Percentiles rank a stretch among this genome's conserved stretches.
phyloP scores from a whole-genome alignment of 2,329 filamentous ascomycete species.

The Lachnum nothofagi region DNA sequence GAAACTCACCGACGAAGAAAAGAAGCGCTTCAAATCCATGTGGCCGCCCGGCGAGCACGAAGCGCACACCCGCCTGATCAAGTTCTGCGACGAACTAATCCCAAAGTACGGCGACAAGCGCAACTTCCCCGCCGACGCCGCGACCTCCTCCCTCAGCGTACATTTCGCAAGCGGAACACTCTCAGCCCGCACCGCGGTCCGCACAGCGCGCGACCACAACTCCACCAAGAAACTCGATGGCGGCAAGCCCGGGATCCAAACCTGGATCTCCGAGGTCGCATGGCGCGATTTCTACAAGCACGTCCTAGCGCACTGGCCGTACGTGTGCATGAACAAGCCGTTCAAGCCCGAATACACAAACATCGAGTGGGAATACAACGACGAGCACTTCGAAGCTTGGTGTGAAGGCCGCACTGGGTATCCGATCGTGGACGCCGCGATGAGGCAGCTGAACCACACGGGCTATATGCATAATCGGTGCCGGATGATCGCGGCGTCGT shows the following conservation, averaged over 20 bases:
- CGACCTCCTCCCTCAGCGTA: constrained; percentile 66
- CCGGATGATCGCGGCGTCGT: constrained; percentile 79
- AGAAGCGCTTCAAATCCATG: constrained; percentile 49
- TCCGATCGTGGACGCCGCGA: constrained; percentile 80
- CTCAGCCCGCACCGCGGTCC: constrained; percentile 61
- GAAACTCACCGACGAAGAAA: constrained; percentile 52
- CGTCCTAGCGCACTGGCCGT: constrained; percentile 79
- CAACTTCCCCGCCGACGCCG: constrained; percentile 58
- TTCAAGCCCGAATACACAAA: constrained; percentile 82
- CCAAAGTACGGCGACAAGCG: constrained; percentile 57
- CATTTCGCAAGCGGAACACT: constrained; percentile 68
- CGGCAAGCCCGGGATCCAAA: constrained; percentile 59
- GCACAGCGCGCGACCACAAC: constrained; percentile 57
- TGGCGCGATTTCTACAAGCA: constrained; percentile 89
- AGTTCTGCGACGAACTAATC: constrained; percentile 63
- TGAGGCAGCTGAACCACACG: constrained; percentile 66
- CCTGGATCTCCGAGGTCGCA: constrained; percentile 77
- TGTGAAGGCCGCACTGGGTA: constrained; percentile 69
- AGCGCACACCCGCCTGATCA: constrained; percentile 56
- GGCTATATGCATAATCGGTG: constrained; percentile 83
- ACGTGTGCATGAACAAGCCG: constrained; percentile 71
- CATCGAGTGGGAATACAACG: constrained; percentile 75
- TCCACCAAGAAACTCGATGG: constrained; percentile 60
- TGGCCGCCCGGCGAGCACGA: constrained; percentile 76
- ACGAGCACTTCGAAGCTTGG: constrained; percentile 67